Conservation (phyloP, 2,329 filamentous ascomycete species). For the Colletotrichum destructivum region DNA sequence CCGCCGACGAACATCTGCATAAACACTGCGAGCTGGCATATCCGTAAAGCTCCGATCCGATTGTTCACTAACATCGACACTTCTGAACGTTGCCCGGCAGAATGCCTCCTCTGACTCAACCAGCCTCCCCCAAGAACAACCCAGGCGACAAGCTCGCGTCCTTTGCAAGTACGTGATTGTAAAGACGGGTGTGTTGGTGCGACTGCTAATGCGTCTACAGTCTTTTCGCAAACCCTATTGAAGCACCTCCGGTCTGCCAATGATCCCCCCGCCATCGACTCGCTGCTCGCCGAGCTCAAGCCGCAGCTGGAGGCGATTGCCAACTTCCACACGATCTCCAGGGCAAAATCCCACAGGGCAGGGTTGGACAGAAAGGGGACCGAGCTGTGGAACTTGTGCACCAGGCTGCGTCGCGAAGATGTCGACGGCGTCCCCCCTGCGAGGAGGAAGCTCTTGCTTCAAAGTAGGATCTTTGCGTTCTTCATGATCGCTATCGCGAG, state of each 20-base stretch:
- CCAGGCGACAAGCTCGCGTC: not conserved
- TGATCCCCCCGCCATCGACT: constrained; percentile 43
- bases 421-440: constrained; percentile 43
- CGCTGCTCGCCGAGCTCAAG: constrained; percentile 50
- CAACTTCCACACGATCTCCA: not conserved
- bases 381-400: constrained; percentile 77
- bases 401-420: constrained; percentile 62
- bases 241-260: constrained; percentile 38
- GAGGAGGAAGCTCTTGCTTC: constrained; percentile 53
- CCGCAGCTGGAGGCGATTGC: constrained; percentile 35
- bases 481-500: constrained; percentile 75
- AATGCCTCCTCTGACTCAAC: not conserved
- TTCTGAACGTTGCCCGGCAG: not conserved
- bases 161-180: too few species aligned
- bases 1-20: not conserved
- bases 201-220: constrained; percentile 3
- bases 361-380: constrained; percentile 71
- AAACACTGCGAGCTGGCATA: too few species aligned
- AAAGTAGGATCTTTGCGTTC: constrained; percentile 73
- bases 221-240: constrained; percentile 32
- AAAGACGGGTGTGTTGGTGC: not conserved
- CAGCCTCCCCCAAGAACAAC: not conserved
- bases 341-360: constrained; percentile 28
- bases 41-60: not conserved
- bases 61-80: not conserved